Conservation (phyloP, 305 asterid species). For the Fraxinus angustifolia region DNA sequence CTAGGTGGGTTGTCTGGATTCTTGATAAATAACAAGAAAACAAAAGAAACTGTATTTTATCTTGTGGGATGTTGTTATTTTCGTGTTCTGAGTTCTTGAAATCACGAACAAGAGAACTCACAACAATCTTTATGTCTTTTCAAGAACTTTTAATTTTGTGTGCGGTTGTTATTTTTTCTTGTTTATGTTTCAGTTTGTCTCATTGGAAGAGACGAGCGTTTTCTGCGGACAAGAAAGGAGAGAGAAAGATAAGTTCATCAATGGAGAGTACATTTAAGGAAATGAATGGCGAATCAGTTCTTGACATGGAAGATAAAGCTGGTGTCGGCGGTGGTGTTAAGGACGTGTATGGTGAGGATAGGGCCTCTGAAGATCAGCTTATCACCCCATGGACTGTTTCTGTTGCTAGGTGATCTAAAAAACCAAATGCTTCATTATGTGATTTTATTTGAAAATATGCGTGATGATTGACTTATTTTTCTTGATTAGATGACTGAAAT, state of each 20-base stretch:
- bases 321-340: conserved; percentile 76
- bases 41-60: background rate
- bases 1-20: conserved; percentile 26
- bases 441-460: background rate
- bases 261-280: conserved; percentile 71
- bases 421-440: background rate
- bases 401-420: conserved; percentile 63
- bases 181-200: conserved; percentile 31
- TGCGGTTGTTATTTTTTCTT: conserved; percentile 22
- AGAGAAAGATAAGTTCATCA: conserved; percentile 27
- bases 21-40: conserved; percentile 18
- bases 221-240: conserved; percentile 30
- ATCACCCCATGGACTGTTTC: conserved; percentile 83
- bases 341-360: conserved; percentile 78
- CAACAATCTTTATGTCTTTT: background rate
- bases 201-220: conserved; percentile 50
- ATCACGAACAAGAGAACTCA: background rate
- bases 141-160: conserved; percentile 9
- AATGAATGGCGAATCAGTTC: conserved; percentile 60
- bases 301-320: conserved; percentile 54
- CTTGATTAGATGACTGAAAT: background rate
- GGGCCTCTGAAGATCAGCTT: conserved; percentile 71
- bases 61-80: conserved; percentile 7
- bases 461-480: background rate
- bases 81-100: background rate